Percentiles rank a stretch among this genome's conserved stretches.
Conservation (phyloP, 768 basidiomycete genomes). For the Roridomyces roridus region DNA sequence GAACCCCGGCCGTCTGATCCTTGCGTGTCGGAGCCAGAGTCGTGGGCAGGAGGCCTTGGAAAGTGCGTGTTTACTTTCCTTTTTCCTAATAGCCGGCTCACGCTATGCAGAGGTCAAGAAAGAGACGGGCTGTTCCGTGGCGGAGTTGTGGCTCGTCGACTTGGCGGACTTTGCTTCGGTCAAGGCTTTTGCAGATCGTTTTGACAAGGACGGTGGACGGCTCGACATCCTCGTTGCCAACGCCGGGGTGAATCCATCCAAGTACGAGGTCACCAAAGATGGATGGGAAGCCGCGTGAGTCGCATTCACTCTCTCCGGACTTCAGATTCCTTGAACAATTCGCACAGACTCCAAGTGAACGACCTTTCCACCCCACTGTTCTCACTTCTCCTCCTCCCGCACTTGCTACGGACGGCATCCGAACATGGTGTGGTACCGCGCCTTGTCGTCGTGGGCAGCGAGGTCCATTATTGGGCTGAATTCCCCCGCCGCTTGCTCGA, state of each 20-base stretch:
- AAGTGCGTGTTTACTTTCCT: too few relatives aligned
- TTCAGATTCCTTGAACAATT: too few relatives aligned
- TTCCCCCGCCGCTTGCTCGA: constrained; percentile 33
- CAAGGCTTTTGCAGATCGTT: constrained; percentile 34
- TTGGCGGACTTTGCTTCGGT: constrained; percentile 36
- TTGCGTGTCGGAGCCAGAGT: constrained; percentile 35
- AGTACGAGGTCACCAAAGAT: constrained; percentile 29
- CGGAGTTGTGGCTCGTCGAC: constrained; percentile 38
- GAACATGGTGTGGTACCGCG: constrained; percentile 38
- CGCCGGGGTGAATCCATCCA: constrained; percentile 25
- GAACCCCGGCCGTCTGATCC: constrained; percentile 33
- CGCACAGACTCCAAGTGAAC: constrained; percentile 54
- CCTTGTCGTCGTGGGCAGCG: constrained; percentile 51
- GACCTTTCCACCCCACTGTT: constrained; percentile 47
- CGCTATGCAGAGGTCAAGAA: neutral
- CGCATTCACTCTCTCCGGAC: too few relatives aligned
- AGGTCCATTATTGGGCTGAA: constrained; percentile 39
- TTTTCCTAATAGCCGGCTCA: too few relatives aligned
- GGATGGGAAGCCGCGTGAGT: constrained; percentile 36
- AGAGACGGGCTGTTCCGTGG: constrained; percentile 1
- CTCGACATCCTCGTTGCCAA: constrained; percentile 37
- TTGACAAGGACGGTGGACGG: constrained; percentile 14
- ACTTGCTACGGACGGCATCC: constrained; percentile 43
- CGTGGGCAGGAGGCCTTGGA: too few relatives aligned
- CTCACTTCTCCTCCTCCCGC: constrained; percentile 48